Percentiles rank a stretch among this genome's conserved stretches.
Conservation (phyloP, 2,329 filamentous ascomycete species). For the Nemania sp. region DNA sequence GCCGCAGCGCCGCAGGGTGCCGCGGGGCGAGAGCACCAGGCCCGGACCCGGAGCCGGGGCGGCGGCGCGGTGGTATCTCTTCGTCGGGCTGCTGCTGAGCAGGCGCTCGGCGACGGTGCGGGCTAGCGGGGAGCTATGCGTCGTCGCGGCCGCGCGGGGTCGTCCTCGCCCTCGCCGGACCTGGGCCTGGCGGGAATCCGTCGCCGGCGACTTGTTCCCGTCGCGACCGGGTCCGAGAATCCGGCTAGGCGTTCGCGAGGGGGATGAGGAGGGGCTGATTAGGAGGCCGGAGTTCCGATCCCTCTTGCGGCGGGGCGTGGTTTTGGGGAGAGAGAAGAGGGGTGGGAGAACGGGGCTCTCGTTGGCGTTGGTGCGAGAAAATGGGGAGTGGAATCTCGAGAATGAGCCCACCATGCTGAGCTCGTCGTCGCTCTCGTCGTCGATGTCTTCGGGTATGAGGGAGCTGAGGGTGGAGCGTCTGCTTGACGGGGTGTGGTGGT, state of each 20-base stretch:
- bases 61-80: slow-evolving; percentile 31
- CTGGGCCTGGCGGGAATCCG: slow-evolving; percentile 29
- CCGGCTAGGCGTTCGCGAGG: slow-evolving; percentile 4
- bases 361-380: slow-evolving; percentile 9
- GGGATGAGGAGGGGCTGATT: slow-evolving; percentile 5
- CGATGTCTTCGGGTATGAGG: slow-evolving; percentile 29
- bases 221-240: slow-evolving; percentile 1
- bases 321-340: too few relatives aligned
- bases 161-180: slow-evolving; percentile 6
- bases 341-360: slow-evolving; percentile 14
- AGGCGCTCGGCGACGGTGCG: slow-evolving; percentile 31
- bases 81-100: slow-evolving; percentile 31
- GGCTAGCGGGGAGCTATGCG: slow-evolving; percentile 38
- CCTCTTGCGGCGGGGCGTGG: slow-evolving; percentile 24
- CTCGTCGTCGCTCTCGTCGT: slow-evolving; percentile 35
- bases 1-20: slow-evolving; percentile 48
- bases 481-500: slow-evolving; percentile 13
- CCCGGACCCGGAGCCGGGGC: slow-evolving; percentile 26
- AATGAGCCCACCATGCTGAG: slow-evolving; percentile 29
- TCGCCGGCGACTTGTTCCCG: slow-evolving; percentile 25
- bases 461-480: slow-evolving; percentile 33
- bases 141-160: slow-evolving; percentile 7
- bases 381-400: slow-evolving; percentile 13
- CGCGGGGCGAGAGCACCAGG: slow-evolving; percentile 18
- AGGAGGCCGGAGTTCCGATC: slow-evolving; percentile 18